Conservation (phyloP, 306 rosid species). For the Vachellia pachyceras region DNA sequence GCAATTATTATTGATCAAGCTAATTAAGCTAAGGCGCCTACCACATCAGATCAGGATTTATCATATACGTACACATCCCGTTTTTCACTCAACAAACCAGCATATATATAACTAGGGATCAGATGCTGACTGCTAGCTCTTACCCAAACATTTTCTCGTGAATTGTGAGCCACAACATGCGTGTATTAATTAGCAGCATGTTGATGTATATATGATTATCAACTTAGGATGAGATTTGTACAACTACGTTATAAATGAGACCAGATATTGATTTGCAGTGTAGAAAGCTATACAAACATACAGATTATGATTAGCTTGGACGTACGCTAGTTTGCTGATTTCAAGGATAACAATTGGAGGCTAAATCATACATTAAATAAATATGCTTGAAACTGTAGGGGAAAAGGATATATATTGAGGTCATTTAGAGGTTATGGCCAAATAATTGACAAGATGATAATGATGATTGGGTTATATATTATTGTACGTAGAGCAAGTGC, state of each 20-base stretch:
- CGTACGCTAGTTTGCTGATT: background rate
- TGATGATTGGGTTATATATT: background rate
- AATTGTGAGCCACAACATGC: background rate
- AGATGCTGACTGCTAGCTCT: background rate
- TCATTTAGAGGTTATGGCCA: background rate
- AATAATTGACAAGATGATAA: background rate
- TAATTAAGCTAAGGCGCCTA: background rate
- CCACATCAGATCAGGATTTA: background rate
- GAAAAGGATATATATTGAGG: background rate
- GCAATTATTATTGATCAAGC: background rate
- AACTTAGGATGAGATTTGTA: no score
- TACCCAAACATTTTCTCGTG: background rate
- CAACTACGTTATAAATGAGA: no score
- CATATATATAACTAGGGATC: background rate
- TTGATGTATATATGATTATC: background rate
- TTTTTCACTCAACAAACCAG: background rate
- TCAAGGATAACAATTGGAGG: background rate
- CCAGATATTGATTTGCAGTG: no score
- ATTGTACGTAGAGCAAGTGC: background rate
- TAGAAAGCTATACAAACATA: background rate
- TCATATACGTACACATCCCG: background rate
- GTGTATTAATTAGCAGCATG: background rate
- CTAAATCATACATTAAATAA: background rate
- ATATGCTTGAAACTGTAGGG: background rate
- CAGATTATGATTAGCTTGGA: background rate